Percentiles rank a stretch among this genome's conserved stretches.
Conservation (phyloP, 768 basidiomycete genomes). For the Suillus placidus region DNA sequence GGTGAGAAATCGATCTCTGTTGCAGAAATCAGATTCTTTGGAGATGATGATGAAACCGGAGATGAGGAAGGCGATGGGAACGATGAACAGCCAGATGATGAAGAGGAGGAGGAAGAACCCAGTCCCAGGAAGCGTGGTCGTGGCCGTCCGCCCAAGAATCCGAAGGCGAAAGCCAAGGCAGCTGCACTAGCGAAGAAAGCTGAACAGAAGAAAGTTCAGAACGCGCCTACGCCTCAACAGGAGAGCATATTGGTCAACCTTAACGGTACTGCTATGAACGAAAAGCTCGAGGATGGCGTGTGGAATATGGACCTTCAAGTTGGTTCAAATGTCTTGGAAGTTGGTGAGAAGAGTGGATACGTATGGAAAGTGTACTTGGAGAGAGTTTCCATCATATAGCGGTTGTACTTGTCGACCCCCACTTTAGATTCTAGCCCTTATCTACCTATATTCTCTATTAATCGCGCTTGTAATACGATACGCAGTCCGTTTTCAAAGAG, state of each 20-base stretch:
- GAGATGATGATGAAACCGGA: conserved; percentile 60
- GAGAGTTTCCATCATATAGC: conserved; percentile 36
- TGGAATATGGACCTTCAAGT: conserved; percentile 66
- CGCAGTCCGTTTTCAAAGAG: neutral
- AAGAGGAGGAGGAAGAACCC: conserved; percentile 39
- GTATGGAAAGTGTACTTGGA: conserved; percentile 74
- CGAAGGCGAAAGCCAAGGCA: conserved; percentile 36
- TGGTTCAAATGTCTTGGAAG: conserved; percentile 67
- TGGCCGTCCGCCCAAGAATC: conserved; percentile 36
- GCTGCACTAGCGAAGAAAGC: conserved; percentile 37
- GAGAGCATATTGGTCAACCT: conserved; percentile 66
- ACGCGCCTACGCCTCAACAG: conserved; percentile 37
- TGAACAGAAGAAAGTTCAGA: conserved; percentile 48
- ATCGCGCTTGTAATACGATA: conserved; percentile 5
- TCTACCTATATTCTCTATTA: conserved; percentile 1
- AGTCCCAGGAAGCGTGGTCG: conserved; percentile 46
- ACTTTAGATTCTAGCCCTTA: neutral
- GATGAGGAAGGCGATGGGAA: conserved; percentile 52
- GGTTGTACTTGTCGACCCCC: neutral
- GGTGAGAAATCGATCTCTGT: conserved; percentile 61
- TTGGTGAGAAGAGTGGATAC: conserved; percentile 71
- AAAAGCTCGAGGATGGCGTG: conserved; percentile 48
- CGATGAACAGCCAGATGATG: conserved; percentile 50
- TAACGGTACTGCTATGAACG: conserved; percentile 56
- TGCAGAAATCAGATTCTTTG: conserved; percentile 54